A percentile compares a stretch with the other conserved stretches of the same genome.
These are phyloP conservation scores for Leccinum variicolor DNA, from an alignment of 768 basidiomycete species.

Conservation along the genomic window DNA sequence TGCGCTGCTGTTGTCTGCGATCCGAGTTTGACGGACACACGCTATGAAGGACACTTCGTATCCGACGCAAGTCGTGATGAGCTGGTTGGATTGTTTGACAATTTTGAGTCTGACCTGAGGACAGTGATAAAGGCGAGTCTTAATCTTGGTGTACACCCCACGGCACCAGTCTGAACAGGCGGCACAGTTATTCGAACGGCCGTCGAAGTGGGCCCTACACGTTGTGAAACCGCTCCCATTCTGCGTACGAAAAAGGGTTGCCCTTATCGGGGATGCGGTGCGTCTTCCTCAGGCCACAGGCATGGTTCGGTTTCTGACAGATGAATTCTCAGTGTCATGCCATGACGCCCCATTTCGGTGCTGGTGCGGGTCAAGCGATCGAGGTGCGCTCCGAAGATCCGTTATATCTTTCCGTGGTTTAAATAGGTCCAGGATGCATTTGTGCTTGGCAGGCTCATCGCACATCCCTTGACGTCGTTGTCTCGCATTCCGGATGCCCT, in stretches of 20 bases:
- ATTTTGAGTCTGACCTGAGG: conserved; percentile 37
- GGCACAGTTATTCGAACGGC: conserved; percentile 32
- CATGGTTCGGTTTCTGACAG: background rate
- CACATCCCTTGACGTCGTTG: conserved; percentile 16
- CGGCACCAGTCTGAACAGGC: background rate
- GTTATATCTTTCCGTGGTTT: background rate
- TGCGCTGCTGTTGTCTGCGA: conserved; percentile 32
- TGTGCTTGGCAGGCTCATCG: conserved; percentile 21
- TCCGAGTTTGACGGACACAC: conserved; percentile 26
- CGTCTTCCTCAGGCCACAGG: background rate
- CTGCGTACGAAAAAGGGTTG: conserved; percentile 38
- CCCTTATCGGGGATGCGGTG: conserved; percentile 39
- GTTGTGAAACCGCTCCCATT: conserved; percentile 38
- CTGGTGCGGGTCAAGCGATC: conserved; percentile 27
- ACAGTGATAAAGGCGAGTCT: conserved; percentile 26
- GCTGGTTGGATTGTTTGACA: conserved; percentile 25
- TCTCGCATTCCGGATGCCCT: conserved; percentile 1
- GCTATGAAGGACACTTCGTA: conserved; percentile 33
- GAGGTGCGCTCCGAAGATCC: conserved; percentile 8
- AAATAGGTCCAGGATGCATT: conserved; percentile 13
- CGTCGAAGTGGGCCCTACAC: conserved; percentile 45
- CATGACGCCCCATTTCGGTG: conserved; percentile 23
- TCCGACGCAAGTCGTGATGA: conserved; percentile 30
- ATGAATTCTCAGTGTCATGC: conserved; percentile 14
- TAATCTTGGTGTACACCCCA: background rate